Percentiles rank a stretch among this genome's conserved stretches.
phyloP scores from a whole-genome alignment of 192 early-diverging fungal genomes.

The Coemansia sp. region DNA sequence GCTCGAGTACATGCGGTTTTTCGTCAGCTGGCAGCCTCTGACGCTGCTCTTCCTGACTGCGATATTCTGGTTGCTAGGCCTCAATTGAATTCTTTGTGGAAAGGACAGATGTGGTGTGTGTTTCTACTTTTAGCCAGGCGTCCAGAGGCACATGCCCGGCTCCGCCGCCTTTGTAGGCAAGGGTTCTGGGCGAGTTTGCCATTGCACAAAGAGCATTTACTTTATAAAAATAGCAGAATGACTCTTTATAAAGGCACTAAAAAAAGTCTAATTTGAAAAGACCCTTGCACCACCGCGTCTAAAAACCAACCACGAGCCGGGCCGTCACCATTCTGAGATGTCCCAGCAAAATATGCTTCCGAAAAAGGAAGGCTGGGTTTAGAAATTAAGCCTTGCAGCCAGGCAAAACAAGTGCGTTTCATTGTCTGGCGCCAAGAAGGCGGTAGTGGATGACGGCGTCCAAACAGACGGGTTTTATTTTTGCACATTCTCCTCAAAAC shows the following conservation, averaged over 20 bases:
- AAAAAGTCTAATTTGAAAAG: background rate
- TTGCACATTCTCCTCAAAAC: background rate
- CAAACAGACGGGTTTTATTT: background rate
- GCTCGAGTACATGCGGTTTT: conserved; percentile 55
- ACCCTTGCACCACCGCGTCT: background rate
- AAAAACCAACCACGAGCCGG: background rate
- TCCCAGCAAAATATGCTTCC: background rate
- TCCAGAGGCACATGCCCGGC: too few species aligned
- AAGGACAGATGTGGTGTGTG: too few species aligned
- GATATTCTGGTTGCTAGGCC: conserved; percentile 44
- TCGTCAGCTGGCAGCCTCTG: conserved; percentile 54
- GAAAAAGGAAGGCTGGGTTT: conserved; percentile 1
- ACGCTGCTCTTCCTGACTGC: conserved; percentile 31
- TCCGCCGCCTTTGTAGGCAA: background rate
- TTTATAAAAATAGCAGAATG: background rate
- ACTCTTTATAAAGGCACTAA: background rate
- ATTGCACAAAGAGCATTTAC: conserved; percentile 13
- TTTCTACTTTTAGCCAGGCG: background rate
- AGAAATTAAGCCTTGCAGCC: background rate
- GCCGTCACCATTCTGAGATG: background rate
- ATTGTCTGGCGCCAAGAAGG: too few species aligned
- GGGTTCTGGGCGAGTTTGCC: background rate
- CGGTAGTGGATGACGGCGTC: too few species aligned
- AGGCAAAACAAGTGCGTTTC: too few species aligned
- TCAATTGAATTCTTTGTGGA: conserved; percentile 18